Percentiles rank a stretch among this genome's conserved stretches.
Evolutionary conservation across 306 rosid species (phyloP).

Genomic region (Vigna reflexopilosa): DNA sequence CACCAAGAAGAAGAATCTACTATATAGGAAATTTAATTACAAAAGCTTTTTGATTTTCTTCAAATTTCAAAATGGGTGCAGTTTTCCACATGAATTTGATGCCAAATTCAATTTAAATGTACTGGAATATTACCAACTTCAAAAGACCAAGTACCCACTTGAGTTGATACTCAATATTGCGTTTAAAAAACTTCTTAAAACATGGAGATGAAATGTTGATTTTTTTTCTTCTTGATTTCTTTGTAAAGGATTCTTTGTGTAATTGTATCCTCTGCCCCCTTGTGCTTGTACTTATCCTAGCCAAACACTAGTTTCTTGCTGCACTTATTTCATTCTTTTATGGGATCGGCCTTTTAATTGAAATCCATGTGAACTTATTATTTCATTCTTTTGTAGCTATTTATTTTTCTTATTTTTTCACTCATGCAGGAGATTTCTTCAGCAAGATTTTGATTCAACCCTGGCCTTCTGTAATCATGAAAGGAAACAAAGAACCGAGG

Average conservation of each 20-base stretch:
- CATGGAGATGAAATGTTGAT: not conserved
- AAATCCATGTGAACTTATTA: conserved; percentile 15
- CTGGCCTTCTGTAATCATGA: conserved; percentile 90
- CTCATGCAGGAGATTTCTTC: conserved; percentile 88
- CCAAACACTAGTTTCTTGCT: conserved; percentile 6
- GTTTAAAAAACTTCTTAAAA: not conserved
- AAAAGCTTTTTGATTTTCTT: conserved; percentile 16
- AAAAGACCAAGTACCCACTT: not conserved
- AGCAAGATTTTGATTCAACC: conserved; percentile 94
- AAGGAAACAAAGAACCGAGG: conserved; percentile 96
- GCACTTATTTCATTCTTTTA: conserved; percentile 1
- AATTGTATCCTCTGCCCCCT: not conserved
- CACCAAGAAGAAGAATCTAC: not conserved
- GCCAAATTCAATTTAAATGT: conserved; percentile 15
- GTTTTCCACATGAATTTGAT: conserved; percentile 17
- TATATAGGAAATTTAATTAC: not conserved
- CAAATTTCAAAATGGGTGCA: conserved; percentile 23
- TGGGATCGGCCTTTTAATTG: conserved; percentile 5
- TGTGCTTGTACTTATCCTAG: not conserved
- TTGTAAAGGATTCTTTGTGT: conserved; percentile 9
- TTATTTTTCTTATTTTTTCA: not conserved
- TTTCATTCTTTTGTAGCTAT: conserved; percentile 1
- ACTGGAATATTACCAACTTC: conserved; percentile 19
- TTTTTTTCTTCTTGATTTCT: conserved; percentile 9
- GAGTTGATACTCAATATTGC: conserved; percentile 8